phyloP scores from a whole-genome alignment of 768 basidiomycete species.

The Boletus reticuloceps region DNA sequence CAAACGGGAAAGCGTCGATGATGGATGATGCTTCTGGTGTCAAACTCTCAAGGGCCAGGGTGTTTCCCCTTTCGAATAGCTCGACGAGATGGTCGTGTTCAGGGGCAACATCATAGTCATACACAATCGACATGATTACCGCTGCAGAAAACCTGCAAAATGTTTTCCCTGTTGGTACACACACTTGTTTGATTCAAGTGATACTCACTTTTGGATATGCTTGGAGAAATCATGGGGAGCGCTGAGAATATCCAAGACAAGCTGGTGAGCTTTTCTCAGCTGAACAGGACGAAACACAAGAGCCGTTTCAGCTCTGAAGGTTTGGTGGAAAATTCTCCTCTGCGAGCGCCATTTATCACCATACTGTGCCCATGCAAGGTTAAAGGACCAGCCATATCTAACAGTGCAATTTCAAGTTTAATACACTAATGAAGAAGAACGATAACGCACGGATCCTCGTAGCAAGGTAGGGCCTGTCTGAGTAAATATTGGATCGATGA shows the following conservation, averaged over 20 bases:
- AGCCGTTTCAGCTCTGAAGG: slow-evolving; percentile 17
- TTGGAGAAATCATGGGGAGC: not conserved
- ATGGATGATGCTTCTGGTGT: slow-evolving; percentile 10
- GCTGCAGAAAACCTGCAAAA: slow-evolving; percentile 25
- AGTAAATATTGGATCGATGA: slow-evolving; percentile 24
- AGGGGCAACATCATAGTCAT: slow-evolving; percentile 37
- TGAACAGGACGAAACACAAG: slow-evolving; percentile 15
- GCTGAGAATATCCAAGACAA: slow-evolving; percentile 13
- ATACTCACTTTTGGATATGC: slow-evolving; percentile 11
- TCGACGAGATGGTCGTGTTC: slow-evolving; percentile 37
- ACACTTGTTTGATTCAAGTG: too few species aligned
- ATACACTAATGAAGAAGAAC: too few species aligned
- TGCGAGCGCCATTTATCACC: slow-evolving; percentile 24
- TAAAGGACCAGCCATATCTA: slow-evolving; percentile 24
- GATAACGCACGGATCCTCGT: slow-evolving; percentile 13
- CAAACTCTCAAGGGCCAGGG: slow-evolving; percentile 5
- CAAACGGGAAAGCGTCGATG: slow-evolving; percentile 17
- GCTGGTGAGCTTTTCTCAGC: slow-evolving; percentile 16
- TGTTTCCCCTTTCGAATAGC: slow-evolving; percentile 33
- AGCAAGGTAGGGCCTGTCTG: slow-evolving; percentile 21
- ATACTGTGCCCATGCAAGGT: slow-evolving; percentile 15
- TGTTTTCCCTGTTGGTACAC: too few species aligned
- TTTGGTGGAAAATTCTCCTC: slow-evolving; percentile 21
- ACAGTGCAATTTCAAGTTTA: not conserved
- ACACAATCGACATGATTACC: slow-evolving; percentile 39